phyloP scores from a whole-genome alignment of 225 moss, liverwort and hornwort genomes.

The Thuidium tamariscinum region DNA sequence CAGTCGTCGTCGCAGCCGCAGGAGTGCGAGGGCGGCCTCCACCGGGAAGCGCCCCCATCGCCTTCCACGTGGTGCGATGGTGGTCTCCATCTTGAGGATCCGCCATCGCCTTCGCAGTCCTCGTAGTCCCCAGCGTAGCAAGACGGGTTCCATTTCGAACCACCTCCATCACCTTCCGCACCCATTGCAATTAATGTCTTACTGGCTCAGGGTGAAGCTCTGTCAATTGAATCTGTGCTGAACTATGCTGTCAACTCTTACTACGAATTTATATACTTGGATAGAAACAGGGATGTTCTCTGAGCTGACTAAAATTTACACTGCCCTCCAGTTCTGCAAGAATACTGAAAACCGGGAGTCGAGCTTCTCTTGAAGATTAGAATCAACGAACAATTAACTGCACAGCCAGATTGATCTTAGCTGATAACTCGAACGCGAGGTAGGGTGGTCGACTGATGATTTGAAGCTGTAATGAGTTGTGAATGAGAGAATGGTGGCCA shows the following conservation, averaged over 20 bases:
- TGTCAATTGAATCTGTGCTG: too few species aligned
- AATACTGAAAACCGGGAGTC: too few species aligned
- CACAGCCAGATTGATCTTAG: neutral
- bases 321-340: neutral
- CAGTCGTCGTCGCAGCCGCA: neutral
- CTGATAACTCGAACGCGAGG: neutral
- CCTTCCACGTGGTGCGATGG: neutral
- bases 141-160: slow-evolving; percentile 8
- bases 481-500: neutral
- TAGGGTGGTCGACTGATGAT: too few species aligned
- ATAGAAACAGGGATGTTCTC: neutral
- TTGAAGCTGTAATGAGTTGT: neutral
- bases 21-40: neutral
- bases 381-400: neutral
- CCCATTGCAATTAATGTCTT: neutral
- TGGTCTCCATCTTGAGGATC: neutral
- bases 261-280: neutral
- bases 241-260: neutral
- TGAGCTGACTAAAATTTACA: neutral
- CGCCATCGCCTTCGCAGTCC: slow-evolving; percentile 7
- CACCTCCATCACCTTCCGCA: slow-evolving; percentile 10
- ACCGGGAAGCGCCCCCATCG: neutral
- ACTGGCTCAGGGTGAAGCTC: neutral
- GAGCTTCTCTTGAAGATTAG: too few species aligned
- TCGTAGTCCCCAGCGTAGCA: neutral